phyloP scores from a whole-genome alignment of 768 basidiomycete species.

The Coprinellus aureogranulatus region DNA sequence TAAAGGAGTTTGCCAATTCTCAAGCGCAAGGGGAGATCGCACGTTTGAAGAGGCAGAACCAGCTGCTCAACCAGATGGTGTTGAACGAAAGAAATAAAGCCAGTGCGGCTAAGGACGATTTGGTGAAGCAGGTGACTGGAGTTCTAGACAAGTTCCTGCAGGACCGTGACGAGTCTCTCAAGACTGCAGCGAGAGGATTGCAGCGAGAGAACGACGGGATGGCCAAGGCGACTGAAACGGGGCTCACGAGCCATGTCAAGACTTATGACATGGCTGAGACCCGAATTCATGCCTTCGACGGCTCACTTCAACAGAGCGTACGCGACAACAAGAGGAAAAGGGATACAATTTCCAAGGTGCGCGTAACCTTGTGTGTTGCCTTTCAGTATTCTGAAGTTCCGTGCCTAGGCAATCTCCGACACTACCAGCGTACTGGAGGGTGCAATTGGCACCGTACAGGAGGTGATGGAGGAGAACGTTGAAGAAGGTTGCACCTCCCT shows the following conservation, averaged over 20 bases:
- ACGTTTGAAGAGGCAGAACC: conserved; percentile 71
- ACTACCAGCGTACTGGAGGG: not conserved
- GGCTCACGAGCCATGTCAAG: conserved; percentile 47
- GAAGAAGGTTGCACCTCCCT: not conserved
- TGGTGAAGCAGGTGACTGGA: conserved; percentile 71
- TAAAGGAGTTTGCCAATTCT: conserved; percentile 46
- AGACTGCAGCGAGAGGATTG: conserved; percentile 53
- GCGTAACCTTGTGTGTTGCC: not conserved
- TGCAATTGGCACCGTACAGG: not conserved
- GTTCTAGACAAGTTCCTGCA: conserved; percentile 70
- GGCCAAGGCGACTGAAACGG: conserved; percentile 47
- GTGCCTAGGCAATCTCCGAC: not conserved
- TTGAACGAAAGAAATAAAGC: conserved; percentile 65
- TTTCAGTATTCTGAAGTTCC: not conserved
- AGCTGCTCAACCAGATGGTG: conserved; percentile 55
- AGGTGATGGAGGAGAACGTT: not conserved
- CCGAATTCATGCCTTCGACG: conserved; percentile 3
- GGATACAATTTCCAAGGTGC: conserved; percentile 13
- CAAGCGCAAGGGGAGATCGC: conserved; percentile 50
- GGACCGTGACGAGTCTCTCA: conserved; percentile 64
- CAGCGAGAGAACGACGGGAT: conserved; percentile 51
- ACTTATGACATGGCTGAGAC: conserved; percentile 45
- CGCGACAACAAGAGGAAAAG: conserved; percentile 13
- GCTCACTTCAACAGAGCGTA: conserved; percentile 4
- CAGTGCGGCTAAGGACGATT: conserved; percentile 65